Conservation (phyloP, 208 protist species). For the Herpetomonas tarakana region DNA sequence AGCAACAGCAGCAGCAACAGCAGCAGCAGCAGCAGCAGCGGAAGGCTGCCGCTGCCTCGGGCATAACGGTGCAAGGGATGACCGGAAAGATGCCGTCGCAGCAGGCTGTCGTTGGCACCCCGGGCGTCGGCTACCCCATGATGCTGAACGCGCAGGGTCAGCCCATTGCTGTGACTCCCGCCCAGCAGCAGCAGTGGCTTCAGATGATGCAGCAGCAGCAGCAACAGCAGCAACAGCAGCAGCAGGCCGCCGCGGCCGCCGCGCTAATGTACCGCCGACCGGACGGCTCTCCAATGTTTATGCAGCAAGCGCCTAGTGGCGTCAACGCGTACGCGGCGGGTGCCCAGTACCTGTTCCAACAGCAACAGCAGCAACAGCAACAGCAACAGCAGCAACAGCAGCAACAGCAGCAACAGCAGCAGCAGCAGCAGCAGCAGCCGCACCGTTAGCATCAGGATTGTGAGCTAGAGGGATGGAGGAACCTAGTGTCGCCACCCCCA, state of each 20-base stretch:
- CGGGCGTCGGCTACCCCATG: constrained; percentile 15
- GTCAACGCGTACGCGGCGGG: constrained; percentile 35
- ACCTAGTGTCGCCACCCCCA: no score
- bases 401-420: constrained; percentile 20
- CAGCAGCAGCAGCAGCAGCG: constrained; percentile 25
- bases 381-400: constrained; percentile 40
- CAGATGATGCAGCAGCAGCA: constrained; percentile 13
- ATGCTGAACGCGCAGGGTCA: constrained; percentile 31
- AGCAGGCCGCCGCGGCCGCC: constrained; percentile 6
- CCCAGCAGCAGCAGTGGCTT: not conserved
- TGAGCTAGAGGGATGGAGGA: no score
- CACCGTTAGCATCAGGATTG: not conserved
- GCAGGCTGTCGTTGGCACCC: constrained; percentile 10
- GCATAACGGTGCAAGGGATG: constrained; percentile 14
- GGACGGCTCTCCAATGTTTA: constrained; percentile 22
- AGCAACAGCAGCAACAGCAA: constrained; percentile 36
- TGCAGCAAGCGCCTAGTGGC: constrained; percentile 13
- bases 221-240: constrained; percentile 14
- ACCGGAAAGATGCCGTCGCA: constrained; percentile 3
- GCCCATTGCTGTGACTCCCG: constrained; percentile 15
- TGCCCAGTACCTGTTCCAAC: constrained; percentile 46
- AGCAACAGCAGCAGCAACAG: constrained; percentile 18
- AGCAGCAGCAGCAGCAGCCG: no score
- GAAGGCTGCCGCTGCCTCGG: constrained; percentile 19
- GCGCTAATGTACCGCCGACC: constrained; percentile 22